phyloP scores from a whole-genome alignment of 208 protist species.

The Endotrypanum monterogeii region DNA sequence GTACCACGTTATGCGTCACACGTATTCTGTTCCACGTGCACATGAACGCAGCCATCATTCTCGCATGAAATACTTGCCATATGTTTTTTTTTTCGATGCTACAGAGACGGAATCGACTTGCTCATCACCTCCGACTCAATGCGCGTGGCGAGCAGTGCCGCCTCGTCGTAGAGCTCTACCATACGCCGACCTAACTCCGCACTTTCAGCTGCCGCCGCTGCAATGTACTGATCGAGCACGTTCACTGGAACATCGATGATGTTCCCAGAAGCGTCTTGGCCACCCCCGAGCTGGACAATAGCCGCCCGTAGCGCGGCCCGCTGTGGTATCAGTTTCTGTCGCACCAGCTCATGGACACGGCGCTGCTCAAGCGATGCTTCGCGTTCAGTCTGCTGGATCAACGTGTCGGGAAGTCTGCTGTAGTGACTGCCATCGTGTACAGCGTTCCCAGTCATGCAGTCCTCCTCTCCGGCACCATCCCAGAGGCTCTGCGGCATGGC shows the following conservation, averaged over 20 bases:
- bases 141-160: constrained; percentile 40
- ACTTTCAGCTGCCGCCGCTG: constrained; percentile 49
- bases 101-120: constrained; percentile 47
- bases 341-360: constrained; percentile 42
- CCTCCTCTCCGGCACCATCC: constrained; percentile 13
- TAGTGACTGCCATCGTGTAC: neutral
- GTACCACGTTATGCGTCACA: neutral
- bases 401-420: constrained; percentile 51
- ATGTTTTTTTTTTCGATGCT: neutral
- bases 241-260: constrained; percentile 62
- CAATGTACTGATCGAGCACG: constrained; percentile 68
- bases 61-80: neutral
- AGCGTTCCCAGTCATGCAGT: neutral
- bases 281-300: constrained; percentile 56
- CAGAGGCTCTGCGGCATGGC: constrained; percentile 68
- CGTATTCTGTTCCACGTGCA: constrained; percentile 2
- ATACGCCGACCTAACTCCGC: constrained; percentile 55
- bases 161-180: constrained; percentile 74
- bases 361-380: constrained; percentile 52
- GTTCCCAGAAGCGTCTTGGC: constrained; percentile 22
- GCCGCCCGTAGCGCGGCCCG: constrained; percentile 42
- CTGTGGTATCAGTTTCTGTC: constrained; percentile 34
- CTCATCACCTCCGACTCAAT: constrained; percentile 57
- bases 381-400: constrained; percentile 71
- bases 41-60: neutral